phyloP scores from a whole-genome alignment of 805 yeast genomes.

The Kregervanrija pseudodelftensis region DNA sequence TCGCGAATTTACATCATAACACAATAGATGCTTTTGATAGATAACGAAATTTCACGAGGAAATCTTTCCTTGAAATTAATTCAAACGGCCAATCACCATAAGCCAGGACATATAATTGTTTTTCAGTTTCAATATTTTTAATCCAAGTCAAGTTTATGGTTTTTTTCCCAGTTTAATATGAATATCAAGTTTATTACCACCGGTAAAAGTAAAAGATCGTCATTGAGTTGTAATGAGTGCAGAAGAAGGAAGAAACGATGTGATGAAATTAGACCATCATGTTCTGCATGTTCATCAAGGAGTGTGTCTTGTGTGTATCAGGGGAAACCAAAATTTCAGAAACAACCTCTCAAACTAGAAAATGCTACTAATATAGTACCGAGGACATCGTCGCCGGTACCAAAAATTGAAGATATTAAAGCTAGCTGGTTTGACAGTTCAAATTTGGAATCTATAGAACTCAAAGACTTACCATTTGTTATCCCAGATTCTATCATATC shows the following conservation, averaged over 20 bases:
- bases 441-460: not conserved
- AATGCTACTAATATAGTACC: not conserved
- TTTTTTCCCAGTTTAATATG: no score
- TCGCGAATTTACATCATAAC: no score
- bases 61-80: no score
- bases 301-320: slow-evolving; percentile 30
- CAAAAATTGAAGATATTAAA: no score
- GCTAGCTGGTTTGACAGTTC: not conserved
- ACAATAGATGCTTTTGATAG: no score
- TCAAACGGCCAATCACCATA: no score
- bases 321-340: not conserved
- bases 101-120: no score
- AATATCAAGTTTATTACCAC: slow-evolving; percentile 6
- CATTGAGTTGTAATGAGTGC: slow-evolving; percentile 23
- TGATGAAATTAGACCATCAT: slow-evolving; percentile 35
- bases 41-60: no score
- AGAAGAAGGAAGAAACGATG: slow-evolving; percentile 40
- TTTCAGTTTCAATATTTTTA: no score
- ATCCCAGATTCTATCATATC: not conserved
- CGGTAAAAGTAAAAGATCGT: slow-evolving; percentile 2
- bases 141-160: no score
- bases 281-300: slow-evolving; percentile 32
- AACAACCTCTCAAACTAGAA: not conserved
- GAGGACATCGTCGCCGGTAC: not conserved
- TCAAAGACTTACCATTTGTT: not conserved